Evolutionary conservation across 176 grass and related monocot genomes (phyloP), one percentile per base, ranked within the genome.

Genomic region (Triticum monococcum): DNA sequence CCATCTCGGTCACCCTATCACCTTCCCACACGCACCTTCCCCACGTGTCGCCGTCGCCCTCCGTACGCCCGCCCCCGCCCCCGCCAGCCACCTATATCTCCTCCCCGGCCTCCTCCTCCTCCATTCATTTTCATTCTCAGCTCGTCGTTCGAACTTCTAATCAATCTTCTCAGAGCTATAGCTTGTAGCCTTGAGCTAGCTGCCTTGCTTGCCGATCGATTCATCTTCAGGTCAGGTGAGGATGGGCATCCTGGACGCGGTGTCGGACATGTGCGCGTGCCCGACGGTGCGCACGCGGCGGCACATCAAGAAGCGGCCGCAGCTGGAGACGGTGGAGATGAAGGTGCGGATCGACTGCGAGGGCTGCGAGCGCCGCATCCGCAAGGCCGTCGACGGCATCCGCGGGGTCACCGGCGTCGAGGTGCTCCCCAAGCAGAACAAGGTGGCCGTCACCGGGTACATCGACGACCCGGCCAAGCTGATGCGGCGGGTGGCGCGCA

Each of bases 381-480:
- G 45, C 1, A 35, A 35, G 45, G 43, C 11, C 12, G 5, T 82
- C 2, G 43, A 82, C 3, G 43, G 62, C 61, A 20, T 81, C 43
- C 20, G 33, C 5, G 64, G 80, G 18, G 45, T 81, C 26, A 69
- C 24, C 64, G 10, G 18, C 43, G 43, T 82, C 6, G 65, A 82
- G 76, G 30, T 93, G 13, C 14, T 71, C 63, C 81, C 88, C 16
- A 90, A 83, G 81, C 88, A 88, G 60, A 38, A 85, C 81, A 90
- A 88, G 83, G 85, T 93, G 38, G 73, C 81, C 22, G 91, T 93
- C 48, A 90, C 77, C 8, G 88, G 91, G 12, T 79, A 93, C 40
- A 82, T 90, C 31, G 88, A 90, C 13, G 88, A 93, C 28, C 69
- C 85, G 38, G 71, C 16, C 5, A 90, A 68, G 83, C 77, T 93